Evolutionary conservation across 2,329 filamentous ascomycete genomes (phyloP).

Genomic region (Metarhizium rileyi): DNA sequence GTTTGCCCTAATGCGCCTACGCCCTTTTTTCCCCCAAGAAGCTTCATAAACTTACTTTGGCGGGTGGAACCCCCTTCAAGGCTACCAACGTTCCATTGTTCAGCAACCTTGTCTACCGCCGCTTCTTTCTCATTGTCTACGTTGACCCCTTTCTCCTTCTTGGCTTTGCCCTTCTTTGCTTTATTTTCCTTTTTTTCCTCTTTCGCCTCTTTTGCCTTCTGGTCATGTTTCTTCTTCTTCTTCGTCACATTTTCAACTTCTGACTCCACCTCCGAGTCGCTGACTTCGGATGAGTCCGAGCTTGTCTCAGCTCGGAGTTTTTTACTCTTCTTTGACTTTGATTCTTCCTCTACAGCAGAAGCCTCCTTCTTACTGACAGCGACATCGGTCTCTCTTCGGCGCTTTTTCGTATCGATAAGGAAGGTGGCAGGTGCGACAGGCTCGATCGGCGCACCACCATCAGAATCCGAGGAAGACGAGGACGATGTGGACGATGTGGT

Average conservation of each 20-base stretch:
- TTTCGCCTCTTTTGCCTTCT: constrained; percentile 5
- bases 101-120: constrained; percentile 17
- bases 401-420: constrained; percentile 21
- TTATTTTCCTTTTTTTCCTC: background rate
- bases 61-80: constrained; percentile 41
- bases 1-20: constrained; percentile 14
- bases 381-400: constrained; percentile 21
- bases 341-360: constrained; percentile 5
- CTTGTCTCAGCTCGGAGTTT: background rate
- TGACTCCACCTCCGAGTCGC: background rate
- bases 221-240: background rate
- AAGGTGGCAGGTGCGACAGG: constrained; percentile 13
- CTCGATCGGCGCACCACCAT: constrained; percentile 15
- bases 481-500: constrained; percentile 8
- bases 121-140: constrained; percentile 15
- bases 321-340: constrained; percentile 1
- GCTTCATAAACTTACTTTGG: constrained; percentile 46
- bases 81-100: constrained; percentile 43
- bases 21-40: constrained; percentile 43
- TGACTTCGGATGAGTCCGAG: background rate
- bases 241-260: background rate
- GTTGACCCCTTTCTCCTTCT: constrained; percentile 10
- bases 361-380: constrained; percentile 15
- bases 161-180: background rate
- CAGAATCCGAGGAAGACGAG: constrained; percentile 13